Evolutionary conservation across 306 rosid genomes (phyloP), one percentile per base, ranked within the genome.

Genomic region (Notholithocarpus densiflorus): DNA sequence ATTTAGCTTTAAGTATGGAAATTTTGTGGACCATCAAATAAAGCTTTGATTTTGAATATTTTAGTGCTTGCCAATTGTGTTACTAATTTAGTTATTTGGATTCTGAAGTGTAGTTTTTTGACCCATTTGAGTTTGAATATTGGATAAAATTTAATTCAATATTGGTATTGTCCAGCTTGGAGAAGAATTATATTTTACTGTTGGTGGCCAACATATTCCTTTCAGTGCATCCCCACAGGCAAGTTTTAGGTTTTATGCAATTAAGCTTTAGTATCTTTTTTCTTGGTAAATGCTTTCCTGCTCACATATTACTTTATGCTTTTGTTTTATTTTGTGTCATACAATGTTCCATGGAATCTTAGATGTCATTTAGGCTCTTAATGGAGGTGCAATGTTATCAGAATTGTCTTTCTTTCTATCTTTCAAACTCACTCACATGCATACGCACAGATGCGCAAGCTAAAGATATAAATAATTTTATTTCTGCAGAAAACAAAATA

Each of bases 171-270:
- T 82, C 66, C 91, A 95, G 99, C 96, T 95, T 19, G 98, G 97
- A 66, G 96, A 93, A 79, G 97, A 95, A 74, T 81, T 95, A 68
- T 87, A 74, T 82, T 92, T 95, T 20, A 81, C 92, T 4, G 94
- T 89, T 80, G 98, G 99, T 71, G 86, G 94, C 54, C 99, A 95
- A 62, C 93, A 76, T 68, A 95, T 95, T 85, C 92, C 98, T 71
- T 95, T 95, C 72, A 98, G 97, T 75, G 94, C 99, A 55, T 95
- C 97, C 27, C 99, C 99, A 2, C 99, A 95, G 96, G 99, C 84
- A 89, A 82, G 90, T 79, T 74, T 75, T 68, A 29, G 32, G 69
- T 80, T 57, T 72, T 72, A 53, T 78, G 26, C 32, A 48, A 12
- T 69, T 14, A 27, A 76, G 66, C 71, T 62, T 18, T 24, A 52